Base-by-base conservation (phyloP, 164 flowering plant species). In the Nelumbo lutea region DNA sequence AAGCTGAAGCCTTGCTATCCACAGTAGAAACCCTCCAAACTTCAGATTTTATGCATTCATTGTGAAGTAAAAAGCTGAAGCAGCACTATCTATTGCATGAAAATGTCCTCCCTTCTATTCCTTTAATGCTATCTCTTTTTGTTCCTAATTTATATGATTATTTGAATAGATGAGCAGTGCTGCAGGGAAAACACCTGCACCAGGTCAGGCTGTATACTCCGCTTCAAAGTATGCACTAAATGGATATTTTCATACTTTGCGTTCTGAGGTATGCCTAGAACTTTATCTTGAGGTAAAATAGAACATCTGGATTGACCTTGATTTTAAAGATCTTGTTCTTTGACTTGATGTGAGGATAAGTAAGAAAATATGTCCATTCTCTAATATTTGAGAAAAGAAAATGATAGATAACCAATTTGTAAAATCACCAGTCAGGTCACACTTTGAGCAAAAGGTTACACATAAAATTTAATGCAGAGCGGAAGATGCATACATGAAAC, bases 131-230 rank as follows among this genome's bases (percentile, higher is more conserved):
- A 41, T 41, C 5, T 58, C 59, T 47, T 0, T 45, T 62, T 73
- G 9, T 43, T 63, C n/a, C n/a, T 48, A 42, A 55, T 55, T 45
- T 73, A 57, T 14, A 57, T 63, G 55, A 66, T 27, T 40, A 14
- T 46, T 6, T 72, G n/a, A 76, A 78, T 81, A 95, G 98, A 92
- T 95, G 91, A 95, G 97, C 84, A 95, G 98, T 82, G 97, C 98
- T 72, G 98, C 97, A 10, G 98, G 98, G 69, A 95, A 92, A 81
- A 76, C 84, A 61, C 97, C 98, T 70, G 88, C 98, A 65, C 96
- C 98, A 15, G 97, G 97, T 59, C 98, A 95, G 78, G 96, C 97
- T 14, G 86, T 90, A 40, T 95, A 92, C 68, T 90, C 98, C 65
- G 97, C 96, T 73, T 88, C 98, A 45, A 95, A 95, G 75, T 79